Base-by-base conservation (phyloP, 495 filamentous ascomycete species). In the Neurospora hispaniola region DNA sequence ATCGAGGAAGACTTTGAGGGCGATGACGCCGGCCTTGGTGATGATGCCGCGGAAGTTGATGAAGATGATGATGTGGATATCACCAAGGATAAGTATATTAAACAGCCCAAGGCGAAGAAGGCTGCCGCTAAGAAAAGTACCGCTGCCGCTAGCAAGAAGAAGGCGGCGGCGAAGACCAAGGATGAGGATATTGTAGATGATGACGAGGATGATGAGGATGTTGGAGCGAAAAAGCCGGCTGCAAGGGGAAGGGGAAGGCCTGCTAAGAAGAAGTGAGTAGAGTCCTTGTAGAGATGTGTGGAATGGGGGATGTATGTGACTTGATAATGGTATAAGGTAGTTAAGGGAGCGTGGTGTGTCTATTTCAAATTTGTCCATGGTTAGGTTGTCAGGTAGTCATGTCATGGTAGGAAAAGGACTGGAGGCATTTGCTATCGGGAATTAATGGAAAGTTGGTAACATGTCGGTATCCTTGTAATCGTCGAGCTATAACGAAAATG, bases 21-120 rank as follows among this genome's bases (percentile, higher is more conserved):
- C 62, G 90, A 90, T 39, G 39, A 7, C 44, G 54, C 23, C 54
- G 54, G 12, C 12, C 20, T 59, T 5, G 84, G 88, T 8, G 82
- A 88, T 35, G 86, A 90, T 42, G 87, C 89, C 41, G 86, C 86
- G 11, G 88, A 90, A 16, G 86, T 80, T 5, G 90, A 88, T 69
- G 88, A 91, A 3, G 87, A 91, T 2, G 86, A 90, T 2, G 91
- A 93, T 31, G 80, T 89, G 46, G 94, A 97, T 78, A 79, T 98
- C 35, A 92, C 90, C 77, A 97, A 96, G 80, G 96, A 98, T 80
- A 98, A 98, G 79, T 98, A 97, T 80, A 93, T 98, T 79, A 97
- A 95, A 81, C 85, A 90, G 78, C 92, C 94, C 11, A 97, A 97
- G 85, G 84, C 84, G 70, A 93, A 92, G 84, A 97, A 97, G 85